Base-by-base conservation (phyloP, 139 green algal species). In the Tetraselmis chui region DNA sequence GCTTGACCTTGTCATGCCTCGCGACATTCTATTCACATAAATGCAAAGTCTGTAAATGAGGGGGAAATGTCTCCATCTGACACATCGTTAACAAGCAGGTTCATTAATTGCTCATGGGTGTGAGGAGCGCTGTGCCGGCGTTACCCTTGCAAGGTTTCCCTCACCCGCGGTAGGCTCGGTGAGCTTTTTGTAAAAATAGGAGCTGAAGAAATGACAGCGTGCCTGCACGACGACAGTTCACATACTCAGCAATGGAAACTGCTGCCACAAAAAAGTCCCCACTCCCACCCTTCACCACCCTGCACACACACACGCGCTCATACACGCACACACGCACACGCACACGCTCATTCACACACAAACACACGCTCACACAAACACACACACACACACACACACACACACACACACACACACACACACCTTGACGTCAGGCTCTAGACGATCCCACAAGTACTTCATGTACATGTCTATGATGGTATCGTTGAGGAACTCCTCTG, bases 181-280 rank as follows among this genome's bases (percentile, higher is more conserved):
- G 28, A 98, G 90, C 88, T 98, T 98, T 85, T 95, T 98, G 85
- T 91, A 97, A 87, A 98, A 98, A 86, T 98, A 98, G 79, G 86
- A 92, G 89, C 96, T 95, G 91, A 95, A 92, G 79, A 93, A 90
- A 79, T 96, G 87, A 81, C 77, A 90, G 45, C 59, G 89, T 29
- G 23, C 45, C 45, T 67, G 45, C n/a, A n/a, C n/a, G n/a, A n/a
- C n/a, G n/a, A n/a, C n/a, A n/a, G n/a, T n/a, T n/a, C n/a, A n/a
- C n/a, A n/a, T n/a, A n/a, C n/a, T n/a, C n/a, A n/a, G n/a, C n/a
- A n/a, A n/a, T n/a, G n/a, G n/a, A n/a, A n/a, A n/a, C n/a, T n/a
- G n/a, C n/a, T n/a, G n/a, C n/a, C n/a, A n/a, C n/a, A n/a, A n/a
- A n/a, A n/a, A n/a, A n/a, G n/a, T n/a, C n/a, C n/a, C n/a, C n/a